Evolutionary conservation across 106 monocot species (phyloP), one percentile per base, ranked within the genome.

Genomic region (Dendrobium officinale): DNA sequence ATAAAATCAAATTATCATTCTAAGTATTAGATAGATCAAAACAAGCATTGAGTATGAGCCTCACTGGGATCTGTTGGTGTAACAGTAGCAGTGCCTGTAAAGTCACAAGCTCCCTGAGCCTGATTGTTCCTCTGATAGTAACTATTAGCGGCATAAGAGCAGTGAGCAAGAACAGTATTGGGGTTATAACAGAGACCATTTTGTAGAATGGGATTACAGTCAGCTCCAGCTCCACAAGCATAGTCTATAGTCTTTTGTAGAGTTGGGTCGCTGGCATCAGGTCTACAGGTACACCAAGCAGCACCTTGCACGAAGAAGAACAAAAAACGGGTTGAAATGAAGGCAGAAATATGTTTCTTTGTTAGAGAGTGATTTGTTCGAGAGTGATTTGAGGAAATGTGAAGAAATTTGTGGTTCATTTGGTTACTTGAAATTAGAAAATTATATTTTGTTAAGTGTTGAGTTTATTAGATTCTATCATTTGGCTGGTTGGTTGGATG

Each of bases 171-270:
- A 20, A 87, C 87, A 22, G 85, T 87, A 81, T 87, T 82, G 42
- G 92, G 89, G 17, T 79, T 77, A 66, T 77, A 92, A 80, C 92
- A 92, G 45, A 73, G 42, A 20, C 92, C 89, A 22, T 75, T 87
- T 49, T 85, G 77, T 2, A 41, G 75, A 41, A 87, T 82, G 2
- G 81, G 31, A 19, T 18, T 73, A 81, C 92, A 92, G 43, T 92
- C 92, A 18, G 87, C 92, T 17, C 92, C 92, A 22, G 87, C 79
- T 67, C 89, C 92, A 75, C 92, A 92, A 45, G 92, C 92, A 85
- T 87, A 92, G 87, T 92, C 92, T 26, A 92, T 22, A 33, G 92
- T 67, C 67, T 79, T 80, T 75, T 92, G 92, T 22, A 85, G 83
- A 72, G 80, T 76, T 29, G 64, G 4, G 73, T 29, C 42, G 13